Percentiles rank a stretch among this genome's conserved stretches.
phyloP scores from a whole-genome alignment of 108 stramenopile species.

The Skeletonema marinoi region DNA sequence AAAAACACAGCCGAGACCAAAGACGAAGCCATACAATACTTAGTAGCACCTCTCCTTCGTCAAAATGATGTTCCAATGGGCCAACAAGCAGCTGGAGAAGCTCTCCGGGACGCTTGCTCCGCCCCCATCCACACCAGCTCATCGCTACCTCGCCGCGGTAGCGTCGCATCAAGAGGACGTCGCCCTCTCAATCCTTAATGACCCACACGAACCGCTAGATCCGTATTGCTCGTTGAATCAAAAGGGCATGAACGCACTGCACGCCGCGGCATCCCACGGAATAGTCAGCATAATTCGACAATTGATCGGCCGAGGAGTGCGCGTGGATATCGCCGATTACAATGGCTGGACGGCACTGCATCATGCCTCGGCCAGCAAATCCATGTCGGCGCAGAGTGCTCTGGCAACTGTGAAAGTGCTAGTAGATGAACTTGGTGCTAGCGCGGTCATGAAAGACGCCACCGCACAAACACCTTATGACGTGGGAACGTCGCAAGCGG shows the following conservation, averaged over 20 bases:
- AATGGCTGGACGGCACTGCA: slow-evolving; percentile 79
- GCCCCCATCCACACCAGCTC: slow-evolving; percentile 60
- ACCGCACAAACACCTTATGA: slow-evolving; percentile 84
- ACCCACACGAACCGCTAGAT: slow-evolving; percentile 21
- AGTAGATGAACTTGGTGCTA: slow-evolving; percentile 60
- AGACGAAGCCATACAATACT: too few species aligned
- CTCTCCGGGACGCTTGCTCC: slow-evolving; percentile 81
- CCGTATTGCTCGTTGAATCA: slow-evolving; percentile 17
- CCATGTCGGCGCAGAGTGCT: slow-evolving; percentile 8
- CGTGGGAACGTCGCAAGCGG: slow-evolving; percentile 59
- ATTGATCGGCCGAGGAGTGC: slow-evolving; percentile 51
- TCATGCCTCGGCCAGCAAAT: slow-evolving; percentile 58
- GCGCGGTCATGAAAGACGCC: slow-evolving; percentile 58
- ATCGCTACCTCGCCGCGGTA: slow-evolving; percentile 46
- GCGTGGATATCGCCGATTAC: slow-evolving; percentile 55
- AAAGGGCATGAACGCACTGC: slow-evolving; percentile 65
- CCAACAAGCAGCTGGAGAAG: slow-evolving; percentile 64
- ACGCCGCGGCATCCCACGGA: slow-evolving; percentile 64
- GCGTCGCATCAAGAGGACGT: slow-evolving; percentile 18
- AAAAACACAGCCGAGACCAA: too few species aligned
- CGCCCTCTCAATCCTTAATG: slow-evolving; percentile 35
- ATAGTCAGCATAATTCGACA: slow-evolving; percentile 36
- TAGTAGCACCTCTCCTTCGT: background rate
- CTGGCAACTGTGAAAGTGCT: slow-evolving; percentile 54
- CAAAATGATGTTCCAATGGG: slow-evolving; percentile 74